These are phyloP conservation scores for Candida tetrigidarum DNA, from an alignment of 1,139 yeast genomes.

Conservation along the genomic window DNA sequence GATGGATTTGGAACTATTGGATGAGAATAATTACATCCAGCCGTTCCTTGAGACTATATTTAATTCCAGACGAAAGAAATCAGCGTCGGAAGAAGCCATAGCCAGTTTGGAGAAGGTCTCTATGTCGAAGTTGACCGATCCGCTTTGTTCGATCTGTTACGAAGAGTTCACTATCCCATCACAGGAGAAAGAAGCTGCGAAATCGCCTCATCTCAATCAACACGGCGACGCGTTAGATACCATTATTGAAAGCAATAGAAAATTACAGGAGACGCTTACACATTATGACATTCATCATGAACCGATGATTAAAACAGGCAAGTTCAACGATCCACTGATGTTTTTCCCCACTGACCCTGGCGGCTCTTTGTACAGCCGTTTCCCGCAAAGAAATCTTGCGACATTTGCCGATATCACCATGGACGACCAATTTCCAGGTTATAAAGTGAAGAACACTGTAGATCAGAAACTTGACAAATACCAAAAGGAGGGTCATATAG, in stretches of 20 bases:
- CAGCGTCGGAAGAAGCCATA: constrained; percentile 48
- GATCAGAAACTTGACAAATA: constrained; percentile 19
- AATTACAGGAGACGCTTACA: background rate
- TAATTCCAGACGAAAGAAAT: constrained; percentile 22
- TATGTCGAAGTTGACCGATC: constrained; percentile 21
- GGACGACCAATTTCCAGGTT: constrained; percentile 41
- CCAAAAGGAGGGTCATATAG: constrained; percentile 33
- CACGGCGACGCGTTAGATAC: background rate
- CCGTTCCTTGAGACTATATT: constrained; percentile 1
- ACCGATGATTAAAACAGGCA: constrained; percentile 9
- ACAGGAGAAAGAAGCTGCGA: background rate
- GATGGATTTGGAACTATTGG: background rate
- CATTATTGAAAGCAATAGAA: background rate
- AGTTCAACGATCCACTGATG: constrained; percentile 42
- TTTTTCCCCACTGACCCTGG: constrained; percentile 43
- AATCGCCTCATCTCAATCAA: background rate
- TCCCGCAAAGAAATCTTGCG: constrained; percentile 36
- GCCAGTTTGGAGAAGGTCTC: constrained; percentile 35
- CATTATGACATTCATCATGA: constrained; percentile 12
- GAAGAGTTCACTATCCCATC: constrained; percentile 21
- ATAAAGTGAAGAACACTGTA: constrained; percentile 17
- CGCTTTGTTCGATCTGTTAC: constrained; percentile 50
- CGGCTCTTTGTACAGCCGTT: constrained; percentile 33
- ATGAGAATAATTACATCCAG: background rate
- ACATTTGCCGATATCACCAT: constrained; percentile 26